Percentiles rank a stretch among this genome's conserved stretches.
phyloP scores from a whole-genome alignment of 805 yeast species.

The Torulaspora microellipsoides region DNA sequence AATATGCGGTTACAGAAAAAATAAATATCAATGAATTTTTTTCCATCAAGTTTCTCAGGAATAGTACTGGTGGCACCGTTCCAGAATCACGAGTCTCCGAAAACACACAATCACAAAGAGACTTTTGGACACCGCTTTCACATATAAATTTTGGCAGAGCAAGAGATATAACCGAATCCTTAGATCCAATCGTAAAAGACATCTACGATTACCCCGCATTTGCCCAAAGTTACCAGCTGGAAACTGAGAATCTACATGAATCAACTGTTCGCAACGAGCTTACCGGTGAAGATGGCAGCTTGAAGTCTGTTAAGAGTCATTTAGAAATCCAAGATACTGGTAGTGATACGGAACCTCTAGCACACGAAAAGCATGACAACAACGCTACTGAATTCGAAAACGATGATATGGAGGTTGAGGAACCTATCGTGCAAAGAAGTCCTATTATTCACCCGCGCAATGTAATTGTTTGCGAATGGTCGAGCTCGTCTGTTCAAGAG shows the following conservation, averaged over 20 bases:
- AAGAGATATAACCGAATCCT: constrained; percentile 12
- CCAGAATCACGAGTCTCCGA: neutral
- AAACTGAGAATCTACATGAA: neutral
- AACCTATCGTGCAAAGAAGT: neutral
- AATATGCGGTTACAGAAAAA: constrained; percentile 14
- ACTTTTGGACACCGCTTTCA: constrained; percentile 27
- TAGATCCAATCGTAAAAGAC: constrained; percentile 20
- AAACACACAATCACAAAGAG: too few species aligned
- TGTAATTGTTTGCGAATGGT: constrained; percentile 68
- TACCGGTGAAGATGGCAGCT: too few species aligned
- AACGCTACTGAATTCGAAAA: neutral
- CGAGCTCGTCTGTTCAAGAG: constrained; percentile 40
- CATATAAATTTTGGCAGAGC: constrained; percentile 16
- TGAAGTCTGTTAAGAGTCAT: too few species aligned
- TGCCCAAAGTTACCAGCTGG: neutral
- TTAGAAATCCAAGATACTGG: neutral
- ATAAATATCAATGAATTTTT: constrained; percentile 15
- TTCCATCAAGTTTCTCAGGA: constrained; percentile 20
- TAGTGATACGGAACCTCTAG: neutral
- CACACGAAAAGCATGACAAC: neutral
- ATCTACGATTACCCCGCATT: constrained; percentile 23
- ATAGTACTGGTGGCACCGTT: neutral
- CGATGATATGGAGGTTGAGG: neutral
- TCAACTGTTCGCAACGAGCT: too few species aligned
- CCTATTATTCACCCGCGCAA: constrained; percentile 32